These are phyloP conservation scores for Pleurotus djamor DNA, from an alignment of 768 basidiomycete genomes.

Conservation along the genomic window DNA sequence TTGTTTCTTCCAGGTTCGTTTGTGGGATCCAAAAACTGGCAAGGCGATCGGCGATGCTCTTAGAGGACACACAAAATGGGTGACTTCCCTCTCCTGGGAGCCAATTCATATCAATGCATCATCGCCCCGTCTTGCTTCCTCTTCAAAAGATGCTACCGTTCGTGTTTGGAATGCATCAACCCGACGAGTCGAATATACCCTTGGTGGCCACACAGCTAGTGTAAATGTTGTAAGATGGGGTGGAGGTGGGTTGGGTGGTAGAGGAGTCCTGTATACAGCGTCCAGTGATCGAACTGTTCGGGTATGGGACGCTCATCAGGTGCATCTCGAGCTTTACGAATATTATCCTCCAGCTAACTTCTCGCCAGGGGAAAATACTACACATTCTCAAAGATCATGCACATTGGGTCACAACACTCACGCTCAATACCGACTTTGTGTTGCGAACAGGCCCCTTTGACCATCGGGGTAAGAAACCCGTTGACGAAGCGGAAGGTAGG, in stretches of 20 bases:
- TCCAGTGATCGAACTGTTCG: constrained; percentile 93
- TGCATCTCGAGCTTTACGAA: constrained; percentile 26
- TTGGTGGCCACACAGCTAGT: constrained; percentile 92
- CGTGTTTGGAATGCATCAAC: constrained; percentile 87
- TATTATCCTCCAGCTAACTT: constrained; percentile 1
- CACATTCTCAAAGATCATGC: constrained; percentile 93
- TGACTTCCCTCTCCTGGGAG: constrained; percentile 94
- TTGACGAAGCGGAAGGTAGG: constrained; percentile 81
- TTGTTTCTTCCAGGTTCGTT: constrained; percentile 46
- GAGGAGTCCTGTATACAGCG: constrained; percentile 89
- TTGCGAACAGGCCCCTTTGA: constrained; percentile 95
- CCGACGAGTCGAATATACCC: constrained; percentile 72
- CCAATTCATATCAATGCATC: constrained; percentile 89
- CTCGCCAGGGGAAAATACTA: constrained; percentile 72
- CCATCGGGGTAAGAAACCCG: constrained; percentile 76
- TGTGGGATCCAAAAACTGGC: constrained; percentile 95
- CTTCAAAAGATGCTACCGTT: constrained; percentile 95
- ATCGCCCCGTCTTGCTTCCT: constrained; percentile 85
- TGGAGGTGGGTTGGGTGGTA: constrained; percentile 60
- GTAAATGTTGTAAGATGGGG: constrained; percentile 98
- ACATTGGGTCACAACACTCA: constrained; percentile 98
- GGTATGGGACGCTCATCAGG: constrained; percentile 86
- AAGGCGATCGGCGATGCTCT: constrained; percentile 86
- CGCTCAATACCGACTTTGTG: constrained; percentile 94
- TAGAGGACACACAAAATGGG: constrained; percentile 95